Evolutionary conservation across 2,329 filamentous ascomycete genomes (phyloP).

Genomic region (Ophiostoma angusticollis): DNA sequence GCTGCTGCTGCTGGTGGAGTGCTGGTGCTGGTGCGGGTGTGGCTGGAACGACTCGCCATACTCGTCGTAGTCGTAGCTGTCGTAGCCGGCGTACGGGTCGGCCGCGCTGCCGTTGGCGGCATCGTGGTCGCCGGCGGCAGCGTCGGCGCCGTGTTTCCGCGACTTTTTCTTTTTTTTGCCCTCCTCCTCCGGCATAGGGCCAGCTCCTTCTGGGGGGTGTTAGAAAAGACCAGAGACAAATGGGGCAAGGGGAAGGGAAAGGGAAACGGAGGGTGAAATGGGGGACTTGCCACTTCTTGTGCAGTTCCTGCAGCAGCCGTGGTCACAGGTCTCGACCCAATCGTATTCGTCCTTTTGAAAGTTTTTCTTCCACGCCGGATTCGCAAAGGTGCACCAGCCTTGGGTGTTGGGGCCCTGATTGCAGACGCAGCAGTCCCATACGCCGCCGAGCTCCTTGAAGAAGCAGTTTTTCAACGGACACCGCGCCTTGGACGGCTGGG

Average conservation of each 20-base stretch:
- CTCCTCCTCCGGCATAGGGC: conserved; percentile 10
- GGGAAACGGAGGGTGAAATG: not conserved
- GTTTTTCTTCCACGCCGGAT: conserved; percentile 21
- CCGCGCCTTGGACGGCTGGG: conserved; percentile 29
- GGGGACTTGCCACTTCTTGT: conserved; percentile 28
- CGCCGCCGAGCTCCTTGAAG: conserved; percentile 35
- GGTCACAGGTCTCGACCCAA: conserved; percentile 33
- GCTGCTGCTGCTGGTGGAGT: no score
- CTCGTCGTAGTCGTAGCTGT: not conserved
- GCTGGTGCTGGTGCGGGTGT: no score
- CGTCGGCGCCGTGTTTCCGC: conserved; percentile 1
- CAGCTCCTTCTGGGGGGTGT: conserved; percentile 8
- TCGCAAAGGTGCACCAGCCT: conserved; percentile 37
- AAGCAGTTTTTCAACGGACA: conserved; percentile 40
- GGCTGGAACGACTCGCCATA: not conserved
- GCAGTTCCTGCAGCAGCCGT: conserved; percentile 40
- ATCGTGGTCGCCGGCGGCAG: not conserved
- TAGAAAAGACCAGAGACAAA: not conserved
- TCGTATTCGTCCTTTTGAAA: conserved; percentile 22
- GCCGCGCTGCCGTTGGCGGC: not conserved
- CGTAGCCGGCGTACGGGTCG: conserved; percentile 1
- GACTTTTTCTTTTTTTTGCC: conserved; percentile 10
- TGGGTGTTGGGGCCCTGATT: conserved; percentile 36
- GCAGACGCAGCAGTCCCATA: conserved; percentile 43
- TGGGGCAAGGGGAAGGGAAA: not conserved